Evolutionary conservation across 805 yeast species (phyloP).

Genomic region (Torulaspora delbrueckii): DNA sequence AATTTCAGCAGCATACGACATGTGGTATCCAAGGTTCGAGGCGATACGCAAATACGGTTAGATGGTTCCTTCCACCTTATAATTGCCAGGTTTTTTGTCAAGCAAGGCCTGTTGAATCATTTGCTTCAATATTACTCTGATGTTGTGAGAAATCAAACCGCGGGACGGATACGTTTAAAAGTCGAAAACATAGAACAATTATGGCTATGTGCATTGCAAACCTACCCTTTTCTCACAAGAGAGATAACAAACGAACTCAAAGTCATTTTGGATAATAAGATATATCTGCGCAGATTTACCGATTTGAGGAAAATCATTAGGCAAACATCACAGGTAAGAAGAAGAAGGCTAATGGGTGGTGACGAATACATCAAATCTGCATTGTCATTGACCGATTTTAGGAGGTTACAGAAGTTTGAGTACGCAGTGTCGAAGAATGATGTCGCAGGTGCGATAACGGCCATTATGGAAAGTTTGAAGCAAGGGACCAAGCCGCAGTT

Average conservation of each 20-base stretch:
- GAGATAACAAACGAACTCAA: conserved; percentile 26
- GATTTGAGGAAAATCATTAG: conserved; percentile 11
- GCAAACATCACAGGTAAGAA: conserved; percentile 3
- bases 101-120: conserved; percentile 17
- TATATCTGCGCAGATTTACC: conserved; percentile 11
- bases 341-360: conserved; percentile 7
- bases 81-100: conserved; percentile 23
- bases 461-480: conserved; percentile 19
- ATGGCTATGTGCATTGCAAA: conserved; percentile 20
- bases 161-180: conserved; percentile 8
- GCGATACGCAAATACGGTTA: conserved; percentile 15
- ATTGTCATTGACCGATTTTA: conserved; percentile 11
- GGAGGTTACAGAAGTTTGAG: conserved; percentile 10
- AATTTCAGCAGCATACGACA: conserved; percentile 14
- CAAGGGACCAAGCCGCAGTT: conserved; percentile 24
- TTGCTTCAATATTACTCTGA: conserved; percentile 19
- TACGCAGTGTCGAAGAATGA: conserved; percentile 8
- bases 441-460: conserved; percentile 12
- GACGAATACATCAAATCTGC: conserved; percentile 6
- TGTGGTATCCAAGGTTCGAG: conserved; percentile 10
- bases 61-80: conserved; percentile 15
- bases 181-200: conserved; percentile 17
- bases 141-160: conserved; percentile 7
- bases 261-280: conserved; percentile 12
- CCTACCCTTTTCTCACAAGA: conserved; percentile 19